Evolutionary conservation across 306 rosid species (phyloP), one percentile per base, ranked within the genome.

Genomic region (Cajanus cajan): DNA sequence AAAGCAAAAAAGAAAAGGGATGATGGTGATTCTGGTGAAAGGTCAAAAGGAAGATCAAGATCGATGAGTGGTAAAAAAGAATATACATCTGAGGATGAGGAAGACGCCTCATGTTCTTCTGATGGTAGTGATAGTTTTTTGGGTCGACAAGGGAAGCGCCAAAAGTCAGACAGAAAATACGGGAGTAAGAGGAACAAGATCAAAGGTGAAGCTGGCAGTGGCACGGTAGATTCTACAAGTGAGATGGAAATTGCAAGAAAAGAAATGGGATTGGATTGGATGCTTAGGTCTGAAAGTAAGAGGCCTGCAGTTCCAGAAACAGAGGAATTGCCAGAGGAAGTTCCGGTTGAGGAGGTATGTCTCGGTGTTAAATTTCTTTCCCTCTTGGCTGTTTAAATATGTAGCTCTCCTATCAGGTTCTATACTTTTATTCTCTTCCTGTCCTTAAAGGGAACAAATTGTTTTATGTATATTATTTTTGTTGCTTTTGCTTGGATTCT

Each of bases 241-340:
- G 88, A 86, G 65, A 84, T 37, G 79, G 96, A 94, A 61, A 85
- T 83, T 77, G 92, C 45, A 2, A 93, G 98, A 84, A 93, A 86
- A 79, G 95, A 88, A 84, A 85, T 90, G 88, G 98, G 98, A 54
- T 82, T 92, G 82, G 94, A 95, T 76, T 95, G 98, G 98, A 95
- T 92, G 98, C 97, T 92, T 71, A 84, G 90, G 85, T 83, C 97
- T 76, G 91, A 79, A 77, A 91, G 78, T 73, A 86, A 80, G 78
- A 71, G 62, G 65, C 84, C 90, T 24, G 73, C 55, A 19, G 78
- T 84, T 73, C 47, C 47, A 8, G 89, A 83, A 68, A 28, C 80
- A 71, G 67, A 45, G 43, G 73, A 62, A 33, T 76, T 83, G 54
- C 78, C 73, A 1, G 89, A 88, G 74, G 91, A 89, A 77, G 84